Evolutionary conservation across 768 basidiomycete genomes (phyloP).

Genomic region (Pholiota microspora): DNA sequence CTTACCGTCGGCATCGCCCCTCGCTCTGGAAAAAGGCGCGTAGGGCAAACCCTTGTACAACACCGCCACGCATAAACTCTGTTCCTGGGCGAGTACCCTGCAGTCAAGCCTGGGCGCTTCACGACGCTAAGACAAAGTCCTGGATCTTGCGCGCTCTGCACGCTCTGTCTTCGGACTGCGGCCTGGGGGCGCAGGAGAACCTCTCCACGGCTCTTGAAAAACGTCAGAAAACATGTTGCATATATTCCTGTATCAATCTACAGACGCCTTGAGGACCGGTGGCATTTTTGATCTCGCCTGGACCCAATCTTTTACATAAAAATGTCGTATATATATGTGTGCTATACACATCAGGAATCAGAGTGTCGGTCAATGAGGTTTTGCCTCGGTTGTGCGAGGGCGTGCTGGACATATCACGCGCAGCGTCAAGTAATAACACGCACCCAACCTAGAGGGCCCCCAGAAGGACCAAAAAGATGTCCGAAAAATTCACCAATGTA

Average conservation of each 20-base stretch:
- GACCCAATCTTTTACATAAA: background rate
- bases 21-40: constrained; percentile 1
- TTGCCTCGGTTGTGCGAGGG: background rate
- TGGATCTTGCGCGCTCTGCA: too few species aligned
- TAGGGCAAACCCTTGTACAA: constrained; percentile 15
- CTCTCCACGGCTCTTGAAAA: too few species aligned
- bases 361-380: background rate
- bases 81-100: constrained; percentile 17
- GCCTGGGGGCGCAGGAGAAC: too few species aligned
- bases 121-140: too few species aligned
- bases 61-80: constrained; percentile 18
- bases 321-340: background rate
- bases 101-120: too few species aligned
- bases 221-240: background rate
- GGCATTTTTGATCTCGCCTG: background rate
- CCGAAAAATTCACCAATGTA: too few species aligned
- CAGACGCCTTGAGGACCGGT: background rate
- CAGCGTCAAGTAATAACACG: too few species aligned
- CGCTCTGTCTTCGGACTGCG: too few species aligned
- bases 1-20: constrained; percentile 15
- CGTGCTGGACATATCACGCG: background rate
- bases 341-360: too few species aligned
- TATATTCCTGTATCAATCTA: background rate
- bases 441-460: too few species aligned
- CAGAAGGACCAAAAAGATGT: too few species aligned